Percentiles rank a stretch among this genome's conserved stretches.
Conservation (phyloP, 768 basidiomycete species). For the Boletus edulis region DNA sequence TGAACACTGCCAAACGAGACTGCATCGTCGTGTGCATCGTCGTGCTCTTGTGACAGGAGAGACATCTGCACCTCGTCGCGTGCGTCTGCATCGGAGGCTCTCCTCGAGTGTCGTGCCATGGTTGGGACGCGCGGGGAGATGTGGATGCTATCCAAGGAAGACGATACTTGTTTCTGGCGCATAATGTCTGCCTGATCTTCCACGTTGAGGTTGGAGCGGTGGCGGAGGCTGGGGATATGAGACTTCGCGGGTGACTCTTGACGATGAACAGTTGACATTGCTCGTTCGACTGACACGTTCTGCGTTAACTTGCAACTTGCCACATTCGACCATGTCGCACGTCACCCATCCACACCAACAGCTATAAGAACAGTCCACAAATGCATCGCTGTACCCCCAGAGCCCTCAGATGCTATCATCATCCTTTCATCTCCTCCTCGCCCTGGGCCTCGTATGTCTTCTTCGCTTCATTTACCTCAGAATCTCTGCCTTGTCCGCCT, state of each 20-base stretch:
- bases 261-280: constrained; percentile 25
- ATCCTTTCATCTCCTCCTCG: constrained; percentile 4
- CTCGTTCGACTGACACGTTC: background rate
- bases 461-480: constrained; percentile 35
- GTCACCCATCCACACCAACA: constrained; percentile 5
- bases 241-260: constrained; percentile 28
- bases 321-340: constrained; percentile 11
- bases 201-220: constrained; percentile 38
- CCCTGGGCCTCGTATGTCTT: constrained; percentile 28
- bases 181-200: constrained; percentile 27
- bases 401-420: constrained; percentile 7
- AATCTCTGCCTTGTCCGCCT: constrained; percentile 30
- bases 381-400: background rate
- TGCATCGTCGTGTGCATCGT: constrained; percentile 42
- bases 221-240: constrained; percentile 26
- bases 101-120: constrained; percentile 36
- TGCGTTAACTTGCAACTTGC: constrained; percentile 5
- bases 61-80: constrained; percentile 62
- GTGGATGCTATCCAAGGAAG: constrained; percentile 57
- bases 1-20: constrained; percentile 33
- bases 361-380: no score
- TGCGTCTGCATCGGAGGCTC: constrained; percentile 22
- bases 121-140: constrained; percentile 53
- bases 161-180: constrained; percentile 51
- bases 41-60: constrained; percentile 53